phyloP scores from a whole-genome alignment of 768 basidiomycete species.

The Tricholoma saponaceum region DNA sequence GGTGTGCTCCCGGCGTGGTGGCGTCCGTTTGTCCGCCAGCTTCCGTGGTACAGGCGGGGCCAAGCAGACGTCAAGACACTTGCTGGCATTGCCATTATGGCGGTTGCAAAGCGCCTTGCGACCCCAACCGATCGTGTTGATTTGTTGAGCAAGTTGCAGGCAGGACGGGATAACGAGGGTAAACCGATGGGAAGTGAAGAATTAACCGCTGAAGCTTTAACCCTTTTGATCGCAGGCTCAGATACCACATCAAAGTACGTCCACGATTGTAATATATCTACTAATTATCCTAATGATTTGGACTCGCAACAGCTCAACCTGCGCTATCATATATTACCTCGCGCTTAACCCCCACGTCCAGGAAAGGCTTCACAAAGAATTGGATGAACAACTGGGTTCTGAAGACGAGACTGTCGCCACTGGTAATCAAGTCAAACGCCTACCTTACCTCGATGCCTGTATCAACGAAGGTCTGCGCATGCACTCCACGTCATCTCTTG shows the following conservation, averaged over 20 bases:
- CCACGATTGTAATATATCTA: background rate
- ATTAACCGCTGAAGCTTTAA: constrained; percentile 84
- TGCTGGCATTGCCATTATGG: constrained; percentile 76
- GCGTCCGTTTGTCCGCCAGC: constrained; percentile 56
- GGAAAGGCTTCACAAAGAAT: constrained; percentile 69
- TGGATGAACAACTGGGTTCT: constrained; percentile 54
- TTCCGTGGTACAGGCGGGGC: constrained; percentile 79
- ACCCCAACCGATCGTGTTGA: constrained; percentile 73
- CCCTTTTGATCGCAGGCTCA: constrained; percentile 83
- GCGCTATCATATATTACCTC: constrained; percentile 84
- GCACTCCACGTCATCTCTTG: constrained; percentile 81
- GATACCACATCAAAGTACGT: constrained; percentile 92
- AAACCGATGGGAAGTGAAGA: constrained; percentile 78
- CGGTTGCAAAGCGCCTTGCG: constrained; percentile 72
- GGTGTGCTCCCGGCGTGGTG: constrained; percentile 72
- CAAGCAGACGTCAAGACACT: constrained; percentile 63
- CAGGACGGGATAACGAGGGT: constrained; percentile 74
- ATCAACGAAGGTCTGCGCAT: constrained; percentile 84
- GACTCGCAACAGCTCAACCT: constrained; percentile 62
- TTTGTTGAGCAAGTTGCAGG: constrained; percentile 75
- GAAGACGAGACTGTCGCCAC: constrained; percentile 60
- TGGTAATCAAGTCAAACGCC: constrained; percentile 64
- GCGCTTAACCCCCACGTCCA: constrained; percentile 64
- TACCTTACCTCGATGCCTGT: constrained; percentile 81
- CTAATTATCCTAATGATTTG: background rate